Evolutionary conservation across 305 asterid species (phyloP).

Genomic region (Andrographis paniculata): DNA sequence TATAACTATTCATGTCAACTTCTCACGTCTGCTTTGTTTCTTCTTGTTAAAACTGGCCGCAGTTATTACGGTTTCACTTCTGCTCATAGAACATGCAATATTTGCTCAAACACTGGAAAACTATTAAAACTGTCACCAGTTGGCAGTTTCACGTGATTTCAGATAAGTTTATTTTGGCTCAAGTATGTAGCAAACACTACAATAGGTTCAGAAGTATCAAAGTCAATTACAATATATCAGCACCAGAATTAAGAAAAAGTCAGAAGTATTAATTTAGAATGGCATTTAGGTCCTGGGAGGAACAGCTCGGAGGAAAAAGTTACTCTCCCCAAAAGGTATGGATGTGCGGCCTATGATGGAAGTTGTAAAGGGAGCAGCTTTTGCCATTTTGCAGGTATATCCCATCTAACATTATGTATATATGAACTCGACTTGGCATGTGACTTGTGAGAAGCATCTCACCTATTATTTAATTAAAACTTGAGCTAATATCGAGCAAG

Average conservation of each 20-base stretch:
- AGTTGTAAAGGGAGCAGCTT: slow-evolving; percentile 97
- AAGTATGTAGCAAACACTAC: too few species aligned
- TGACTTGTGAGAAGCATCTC: slow-evolving; percentile 5
- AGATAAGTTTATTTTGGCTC: neutral
- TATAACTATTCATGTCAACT: too few species aligned
- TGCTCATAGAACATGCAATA: too few species aligned
- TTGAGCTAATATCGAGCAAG: slow-evolving; percentile 5
- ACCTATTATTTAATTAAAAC: slow-evolving; percentile 7
- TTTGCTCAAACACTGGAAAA: too few species aligned
- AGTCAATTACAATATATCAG: neutral
- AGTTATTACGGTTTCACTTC: too few species aligned
- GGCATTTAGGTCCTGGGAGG: slow-evolving; percentile 84
- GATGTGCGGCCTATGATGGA: slow-evolving; percentile 99
- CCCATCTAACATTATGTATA: neutral
- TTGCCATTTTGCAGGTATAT: slow-evolving; percentile 82
- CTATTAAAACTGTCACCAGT: too few species aligned
- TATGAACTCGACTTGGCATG: slow-evolving; percentile 6
- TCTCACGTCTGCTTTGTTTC: too few species aligned
- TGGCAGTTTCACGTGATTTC: neutral
- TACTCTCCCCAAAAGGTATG: slow-evolving; percentile 93
- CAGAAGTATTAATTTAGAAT: slow-evolving; percentile 2
- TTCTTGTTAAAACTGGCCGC: too few species aligned
- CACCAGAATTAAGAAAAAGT: neutral
- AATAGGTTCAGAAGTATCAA: too few species aligned
- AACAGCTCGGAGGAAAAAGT: slow-evolving; percentile 78